Conservation (phyloP, 495 filamentous ascomycete species). For the Penicillium waksmanii region DNA sequence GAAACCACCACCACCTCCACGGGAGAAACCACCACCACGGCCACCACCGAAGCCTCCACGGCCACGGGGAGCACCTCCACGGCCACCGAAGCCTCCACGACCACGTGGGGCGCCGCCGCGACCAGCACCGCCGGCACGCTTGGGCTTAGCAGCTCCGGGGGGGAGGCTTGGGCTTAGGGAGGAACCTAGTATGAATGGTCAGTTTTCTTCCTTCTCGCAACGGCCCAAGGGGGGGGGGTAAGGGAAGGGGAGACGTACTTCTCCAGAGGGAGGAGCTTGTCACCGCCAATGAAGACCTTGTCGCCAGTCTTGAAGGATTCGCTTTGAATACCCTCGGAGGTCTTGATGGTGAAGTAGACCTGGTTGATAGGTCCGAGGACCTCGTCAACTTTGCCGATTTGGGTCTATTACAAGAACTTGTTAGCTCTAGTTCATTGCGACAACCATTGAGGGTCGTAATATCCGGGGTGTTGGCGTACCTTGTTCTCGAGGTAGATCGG, state of each 20-base stretch:
- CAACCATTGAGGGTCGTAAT: background rate
- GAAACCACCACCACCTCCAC: conserved; percentile 38
- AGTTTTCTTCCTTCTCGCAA: background rate
- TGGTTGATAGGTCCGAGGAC: conserved; percentile 92
- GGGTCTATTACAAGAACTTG: conserved; percentile 42
- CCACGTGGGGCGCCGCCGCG: conserved; percentile 21
- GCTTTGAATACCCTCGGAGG: conserved; percentile 81
- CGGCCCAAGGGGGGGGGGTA: background rate
- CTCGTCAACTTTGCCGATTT: conserved; percentile 63
- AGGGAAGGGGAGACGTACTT: conserved; percentile 56
- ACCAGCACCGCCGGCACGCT: conserved; percentile 58
- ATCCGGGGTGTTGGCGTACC: conserved; percentile 46
- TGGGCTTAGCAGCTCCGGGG: conserved; percentile 65
- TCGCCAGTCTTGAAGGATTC: conserved; percentile 93
- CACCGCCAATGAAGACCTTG: conserved; percentile 93
- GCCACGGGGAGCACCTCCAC: conserved; percentile 22
- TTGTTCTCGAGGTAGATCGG: conserved; percentile 99
- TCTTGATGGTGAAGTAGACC: conserved; percentile 98
- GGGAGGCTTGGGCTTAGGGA: conserved; percentile 89
- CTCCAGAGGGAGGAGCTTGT: conserved; percentile 93
- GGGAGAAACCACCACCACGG: conserved; percentile 40
- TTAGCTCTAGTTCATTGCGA: conserved; percentile 23
- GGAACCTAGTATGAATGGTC: conserved; percentile 59
- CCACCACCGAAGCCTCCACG: conserved; percentile 44
- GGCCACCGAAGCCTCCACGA: conserved; percentile 37